Percentiles rank a stretch among this genome's conserved stretches.
These are phyloP conservation scores for Naganishia kalamii DNA, from an alignment of 768 basidiomycete species.

Conservation along the genomic window DNA sequence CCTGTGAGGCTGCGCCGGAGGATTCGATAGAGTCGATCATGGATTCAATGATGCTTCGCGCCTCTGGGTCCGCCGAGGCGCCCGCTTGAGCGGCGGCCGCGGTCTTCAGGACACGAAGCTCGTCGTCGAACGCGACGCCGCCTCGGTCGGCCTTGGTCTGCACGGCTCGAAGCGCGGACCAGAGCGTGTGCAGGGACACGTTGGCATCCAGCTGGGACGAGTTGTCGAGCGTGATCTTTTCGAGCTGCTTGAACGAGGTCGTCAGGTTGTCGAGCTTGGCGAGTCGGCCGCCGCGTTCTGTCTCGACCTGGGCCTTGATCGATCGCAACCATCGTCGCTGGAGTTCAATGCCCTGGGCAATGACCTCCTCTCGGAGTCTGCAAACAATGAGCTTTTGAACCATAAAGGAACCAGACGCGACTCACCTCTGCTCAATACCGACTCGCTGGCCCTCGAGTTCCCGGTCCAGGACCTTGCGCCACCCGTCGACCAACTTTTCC, in stretches of 20 bases:
- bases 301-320: slow-evolving; percentile 89
- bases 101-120: slow-evolving; percentile 74
- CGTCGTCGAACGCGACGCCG: slow-evolving; percentile 74
- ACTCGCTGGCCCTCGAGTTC: slow-evolving; percentile 84
- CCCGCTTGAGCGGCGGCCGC: slow-evolving; percentile 57
- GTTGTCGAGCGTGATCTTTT: slow-evolving; percentile 85
- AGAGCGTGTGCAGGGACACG: slow-evolving; percentile 80
- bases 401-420: neutral
- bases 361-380: slow-evolving; percentile 86
- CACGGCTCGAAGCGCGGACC: slow-evolving; percentile 83
- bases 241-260: slow-evolving; percentile 79
- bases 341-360: slow-evolving; percentile 93
- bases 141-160: slow-evolving; percentile 60
- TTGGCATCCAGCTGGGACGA: slow-evolving; percentile 86
- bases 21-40: slow-evolving; percentile 56
- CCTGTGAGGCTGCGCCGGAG: slow-evolving; percentile 39
- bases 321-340: slow-evolving; percentile 95
- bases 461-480: slow-evolving; percentile 74
- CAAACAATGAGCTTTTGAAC: neutral
- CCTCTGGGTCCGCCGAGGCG: slow-evolving; percentile 60
- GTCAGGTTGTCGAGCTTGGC: slow-evolving; percentile 91
- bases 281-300: slow-evolving; percentile 90
- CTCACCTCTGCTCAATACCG: slow-evolving; percentile 85
- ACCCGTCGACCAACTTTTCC: slow-evolving; percentile 62
- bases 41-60: slow-evolving; percentile 65